These are phyloP conservation scores for Verticillium longisporum DNA, from an alignment of 2,329 filamentous ascomycete genomes.

Conservation along the genomic window DNA sequence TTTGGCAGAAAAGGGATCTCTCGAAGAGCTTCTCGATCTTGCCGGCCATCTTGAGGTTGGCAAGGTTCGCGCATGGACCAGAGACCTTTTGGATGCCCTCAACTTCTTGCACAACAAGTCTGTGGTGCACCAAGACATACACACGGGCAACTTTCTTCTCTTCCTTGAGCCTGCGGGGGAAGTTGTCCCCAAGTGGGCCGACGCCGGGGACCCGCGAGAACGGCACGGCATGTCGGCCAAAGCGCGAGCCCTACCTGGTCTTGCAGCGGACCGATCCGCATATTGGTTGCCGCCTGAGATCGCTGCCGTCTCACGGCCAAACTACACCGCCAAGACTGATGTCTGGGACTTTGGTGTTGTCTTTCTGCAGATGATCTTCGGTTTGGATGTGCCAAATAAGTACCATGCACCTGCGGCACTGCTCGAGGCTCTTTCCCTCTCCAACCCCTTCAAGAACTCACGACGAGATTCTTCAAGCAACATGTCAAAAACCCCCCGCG, in stretches of 20 bases:
- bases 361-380: constrained; percentile 91
- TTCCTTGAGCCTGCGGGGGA: constrained; percentile 63
- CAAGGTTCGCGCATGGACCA: constrained; percentile 82
- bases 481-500: constrained; percentile 80
- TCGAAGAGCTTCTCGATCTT: constrained; percentile 76
- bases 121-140: constrained; percentile 76
- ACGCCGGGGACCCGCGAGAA: constrained; percentile 64
- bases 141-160: constrained; percentile 72
- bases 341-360: constrained; percentile 93
- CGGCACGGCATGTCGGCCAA: constrained; percentile 54
- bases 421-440: constrained; percentile 64
- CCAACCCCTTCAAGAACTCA: constrained; percentile 71
- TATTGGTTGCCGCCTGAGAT: constrained; percentile 83
- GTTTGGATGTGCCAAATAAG: constrained; percentile 65
- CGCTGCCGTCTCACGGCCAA: constrained; percentile 50
- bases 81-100: constrained; percentile 82
- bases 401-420: constrained; percentile 74
- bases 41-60: constrained; percentile 66
- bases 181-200: constrained; percentile 66
- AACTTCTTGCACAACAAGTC: constrained; percentile 82
- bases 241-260: constrained; percentile 42
- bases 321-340: constrained; percentile 74
- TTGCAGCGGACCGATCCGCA: constrained; percentile 61
- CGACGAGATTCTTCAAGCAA: constrained; percentile 76
- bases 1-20: constrained; percentile 72